Evolutionary conservation across 495 filamentous ascomycete genomes (phyloP).

Genomic region (Pyrenopolyporus hunteri): DNA sequence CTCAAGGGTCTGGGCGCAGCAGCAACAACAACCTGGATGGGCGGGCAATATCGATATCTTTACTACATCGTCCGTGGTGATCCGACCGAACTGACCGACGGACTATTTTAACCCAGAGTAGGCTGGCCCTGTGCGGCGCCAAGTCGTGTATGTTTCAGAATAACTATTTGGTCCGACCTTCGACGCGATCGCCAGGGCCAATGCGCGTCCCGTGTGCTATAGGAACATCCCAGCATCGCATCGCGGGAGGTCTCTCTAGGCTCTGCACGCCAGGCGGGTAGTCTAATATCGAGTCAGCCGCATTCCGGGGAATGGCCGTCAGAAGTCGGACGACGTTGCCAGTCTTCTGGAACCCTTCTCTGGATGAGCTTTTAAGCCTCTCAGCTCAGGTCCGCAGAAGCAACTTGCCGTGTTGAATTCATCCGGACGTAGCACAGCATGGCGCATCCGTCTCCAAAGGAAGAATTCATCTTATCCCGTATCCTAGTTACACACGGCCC

Average conservation of each 20-base stretch:
- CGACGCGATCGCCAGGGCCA: conserved; percentile 42
- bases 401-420: conserved; percentile 17
- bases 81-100: conserved; percentile 5
- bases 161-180: conserved; percentile 25
- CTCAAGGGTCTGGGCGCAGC: conserved; percentile 21
- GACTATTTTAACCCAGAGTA: conserved; percentile 14
- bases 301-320: conserved; percentile 26
- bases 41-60: conserved; percentile 32
- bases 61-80: conserved; percentile 30
- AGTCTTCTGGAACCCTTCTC: conserved; percentile 30
- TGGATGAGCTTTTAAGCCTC: conserved; percentile 19
- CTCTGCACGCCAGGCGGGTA: conserved; percentile 32
- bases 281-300: conserved; percentile 40
- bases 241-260: conserved; percentile 32
- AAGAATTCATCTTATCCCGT: conserved; percentile 24
- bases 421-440: conserved; percentile 28
- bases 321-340: conserved; percentile 22
- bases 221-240: conserved; percentile 23
- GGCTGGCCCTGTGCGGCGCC: conserved; percentile 27
- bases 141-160: conserved; percentile 41
- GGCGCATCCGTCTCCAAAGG: conserved; percentile 14
- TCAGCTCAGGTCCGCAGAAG: not conserved
- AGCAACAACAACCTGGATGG: conserved; percentile 32
- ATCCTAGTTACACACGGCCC: conserved; percentile 29
- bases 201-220: conserved; percentile 30